Conservation (phyloP, 73 alveolate genomes). For the Tetrahymena thermophila region DNA sequence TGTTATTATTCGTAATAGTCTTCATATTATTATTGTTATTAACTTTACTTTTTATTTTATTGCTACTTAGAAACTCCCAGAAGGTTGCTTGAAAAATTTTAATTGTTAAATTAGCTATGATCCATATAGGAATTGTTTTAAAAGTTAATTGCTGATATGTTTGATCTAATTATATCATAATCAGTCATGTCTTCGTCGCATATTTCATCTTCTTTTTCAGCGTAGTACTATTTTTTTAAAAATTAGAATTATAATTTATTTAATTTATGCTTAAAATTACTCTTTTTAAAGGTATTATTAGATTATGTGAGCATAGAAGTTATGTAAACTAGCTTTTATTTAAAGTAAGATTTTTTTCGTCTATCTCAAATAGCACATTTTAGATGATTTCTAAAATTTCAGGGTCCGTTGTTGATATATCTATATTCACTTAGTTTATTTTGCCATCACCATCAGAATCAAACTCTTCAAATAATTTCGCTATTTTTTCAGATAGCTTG, state of each 20-base stretch:
- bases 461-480: neutral
- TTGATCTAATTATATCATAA: neutral
- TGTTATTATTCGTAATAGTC: neutral
- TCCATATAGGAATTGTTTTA: neutral
- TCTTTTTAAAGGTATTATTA: neutral
- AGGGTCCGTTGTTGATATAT: neutral
- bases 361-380: neutral
- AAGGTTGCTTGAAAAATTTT: neutral
- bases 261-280: neutral
- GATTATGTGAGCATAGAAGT: neutral
- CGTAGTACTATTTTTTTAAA: neutral
- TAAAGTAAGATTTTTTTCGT: neutral
- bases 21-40: neutral
- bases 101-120: neutral
- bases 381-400: neutral
- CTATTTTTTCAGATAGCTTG: neutral
- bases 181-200: constrained; percentile 1
- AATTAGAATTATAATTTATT: neutral
- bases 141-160: neutral
- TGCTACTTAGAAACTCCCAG: neutral
- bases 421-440: neutral
- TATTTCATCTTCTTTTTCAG: neutral
- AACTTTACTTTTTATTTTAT: neutral
- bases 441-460: neutral
- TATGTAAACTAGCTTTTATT: neutral